Percentiles rank a stretch among this genome's conserved stretches.
Conservation (phyloP, 2,329 filamentous ascomycete genomes). For the Apiospora kogelbergensis region DNA sequence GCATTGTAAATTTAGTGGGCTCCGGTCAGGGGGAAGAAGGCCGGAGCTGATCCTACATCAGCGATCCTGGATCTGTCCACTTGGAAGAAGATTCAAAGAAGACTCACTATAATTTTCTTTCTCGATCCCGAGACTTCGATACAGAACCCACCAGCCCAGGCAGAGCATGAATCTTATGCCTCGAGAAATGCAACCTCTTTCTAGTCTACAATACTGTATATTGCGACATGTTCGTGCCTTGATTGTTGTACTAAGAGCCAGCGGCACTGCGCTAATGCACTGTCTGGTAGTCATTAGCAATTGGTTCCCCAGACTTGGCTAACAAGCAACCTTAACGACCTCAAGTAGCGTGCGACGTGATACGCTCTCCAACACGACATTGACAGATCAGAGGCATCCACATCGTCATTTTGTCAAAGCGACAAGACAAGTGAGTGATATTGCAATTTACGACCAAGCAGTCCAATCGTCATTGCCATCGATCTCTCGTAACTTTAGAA, state of each 20-base stretch:
- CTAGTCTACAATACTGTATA: neutral
- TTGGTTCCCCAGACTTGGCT: neutral
- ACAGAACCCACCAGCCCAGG: neutral
- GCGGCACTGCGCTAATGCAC: neutral
- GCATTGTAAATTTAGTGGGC: neutral
- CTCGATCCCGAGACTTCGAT: neutral
- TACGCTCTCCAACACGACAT: neutral
- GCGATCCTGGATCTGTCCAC: neutral
- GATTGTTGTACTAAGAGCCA: neutral
- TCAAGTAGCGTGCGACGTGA: neutral
- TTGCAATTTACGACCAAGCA: neutral
- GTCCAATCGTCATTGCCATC: neutral
- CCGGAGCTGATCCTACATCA: neutral
- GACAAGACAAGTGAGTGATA: neutral
- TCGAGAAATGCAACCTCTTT: neutral
- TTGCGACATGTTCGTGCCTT: neutral
- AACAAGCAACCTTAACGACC: neutral
- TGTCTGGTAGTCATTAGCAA: neutral
- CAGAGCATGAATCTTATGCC: neutral
- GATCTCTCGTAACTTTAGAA: neutral
- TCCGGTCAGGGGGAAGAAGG: neutral
- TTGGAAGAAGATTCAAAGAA: neutral
- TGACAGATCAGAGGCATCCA: neutral
- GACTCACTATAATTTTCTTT: neutral
- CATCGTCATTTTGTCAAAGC: neutral